phyloP scores from a whole-genome alignment of 495 filamentous ascomycete genomes.

The Cercophora samala region DNA sequence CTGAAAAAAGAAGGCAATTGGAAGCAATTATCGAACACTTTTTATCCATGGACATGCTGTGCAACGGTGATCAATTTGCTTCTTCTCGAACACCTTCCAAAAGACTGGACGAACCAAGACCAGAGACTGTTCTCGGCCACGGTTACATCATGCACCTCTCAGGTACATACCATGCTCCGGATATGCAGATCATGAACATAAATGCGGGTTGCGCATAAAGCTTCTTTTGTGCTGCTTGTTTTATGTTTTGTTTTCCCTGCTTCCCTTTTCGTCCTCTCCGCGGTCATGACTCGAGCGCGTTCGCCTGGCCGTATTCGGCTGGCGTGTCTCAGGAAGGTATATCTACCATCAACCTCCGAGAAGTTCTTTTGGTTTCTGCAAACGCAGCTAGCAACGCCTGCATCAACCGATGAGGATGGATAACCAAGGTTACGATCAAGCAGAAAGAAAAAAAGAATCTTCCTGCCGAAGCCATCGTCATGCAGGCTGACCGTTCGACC shows the following conservation, averaged over 20 bases:
- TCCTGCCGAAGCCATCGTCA: not conserved
- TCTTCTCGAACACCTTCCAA: not conserved
- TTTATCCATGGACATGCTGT: not conserved
- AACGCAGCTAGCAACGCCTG: not conserved
- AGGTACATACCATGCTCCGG: not conserved
- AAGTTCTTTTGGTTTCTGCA: not conserved
- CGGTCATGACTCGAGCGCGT: not conserved
- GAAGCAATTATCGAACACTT: not conserved
- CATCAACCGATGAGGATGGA: not conserved
- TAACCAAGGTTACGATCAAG: not conserved
- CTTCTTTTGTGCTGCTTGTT: slow-evolving; percentile 4
- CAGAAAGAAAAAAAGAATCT: not conserved
- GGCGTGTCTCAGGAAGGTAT: not conserved
- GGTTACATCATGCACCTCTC: slow-evolving; percentile 5
- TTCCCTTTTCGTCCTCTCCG: not conserved
- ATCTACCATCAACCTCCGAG: not conserved
- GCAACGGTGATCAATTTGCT: slow-evolving; percentile 7
- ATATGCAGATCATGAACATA: not conserved
- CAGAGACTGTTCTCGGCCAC: not conserved
- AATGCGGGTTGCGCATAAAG: slow-evolving; percentile 8
- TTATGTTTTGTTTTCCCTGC: slow-evolving; percentile 4
- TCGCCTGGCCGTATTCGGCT: not conserved
- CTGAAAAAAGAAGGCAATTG: slow-evolving; percentile 4
- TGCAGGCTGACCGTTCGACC: not conserved
- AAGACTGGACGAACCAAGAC: not conserved